Evolutionary conservation across 192 early-diverging fungal genomes (phyloP), one percentile per base, ranked within the genome.

Genomic region (Podila epicladia): DNA sequence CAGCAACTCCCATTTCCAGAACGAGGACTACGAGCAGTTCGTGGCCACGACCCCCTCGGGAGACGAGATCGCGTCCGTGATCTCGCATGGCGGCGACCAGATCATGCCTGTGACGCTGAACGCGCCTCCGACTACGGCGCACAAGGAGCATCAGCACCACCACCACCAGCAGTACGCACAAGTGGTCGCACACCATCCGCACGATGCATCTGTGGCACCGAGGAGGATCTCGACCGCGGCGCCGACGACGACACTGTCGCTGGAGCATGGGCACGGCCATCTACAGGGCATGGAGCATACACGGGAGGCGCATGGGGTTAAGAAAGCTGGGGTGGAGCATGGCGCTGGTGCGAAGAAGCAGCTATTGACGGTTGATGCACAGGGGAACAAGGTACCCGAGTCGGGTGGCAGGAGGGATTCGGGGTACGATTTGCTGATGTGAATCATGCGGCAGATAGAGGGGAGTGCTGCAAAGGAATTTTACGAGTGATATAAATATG

Each of bases 391-490:
- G 62, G 63, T 53, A 0, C 59, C 75, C 9, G 57, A 67, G 26
- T 22, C 33, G 12, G 69, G 50, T 7, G 75, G 13, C 3, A 62
- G 67, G 17, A 62, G 62, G 3, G 74, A 76, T n/a, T 70, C 74
- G 35, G 74, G 74, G 12, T 69, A 65, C 24, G 35, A 76, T 28
- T 12, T 70, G 12, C 26, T 65, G 38, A 31, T 55, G 51, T 76
- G 63, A 65, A 59, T 55, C 53, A 2, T 45, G 41, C 41, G 41
- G 13, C 41, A 45, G 15, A 45, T 45, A 15, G 41, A 45, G 41
- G 41, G 41, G 12, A 45, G 41, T 17, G 41, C 41, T 13, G 41
- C 41, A 15, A 17, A 45, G 13, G 41, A 45, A 17, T 9, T 0
- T 41, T 41, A 41, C 35, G 35, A 37, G 35, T 37, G n/a, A n/a